Evolutionary conservation across 352 stramenopile genomes (phyloP).

Genomic region (Globisporangium acanthophoron): DNA sequence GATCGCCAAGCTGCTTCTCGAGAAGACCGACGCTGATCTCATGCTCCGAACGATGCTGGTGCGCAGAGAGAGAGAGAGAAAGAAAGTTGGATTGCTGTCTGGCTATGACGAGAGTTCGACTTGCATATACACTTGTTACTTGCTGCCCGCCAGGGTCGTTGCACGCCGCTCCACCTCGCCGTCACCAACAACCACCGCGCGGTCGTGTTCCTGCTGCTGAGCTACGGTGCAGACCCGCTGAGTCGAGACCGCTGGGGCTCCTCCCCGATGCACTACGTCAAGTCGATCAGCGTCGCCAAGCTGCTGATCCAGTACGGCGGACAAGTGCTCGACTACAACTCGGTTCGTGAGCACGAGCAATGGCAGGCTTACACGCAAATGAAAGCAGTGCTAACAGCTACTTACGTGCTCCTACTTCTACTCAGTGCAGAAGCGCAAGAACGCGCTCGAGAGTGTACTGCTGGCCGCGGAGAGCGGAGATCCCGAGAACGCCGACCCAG

Average conservation of each 20-base stretch:
- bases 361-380: no score
- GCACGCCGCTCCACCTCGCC: constrained; percentile 53
- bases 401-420: background rate
- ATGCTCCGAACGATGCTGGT: constrained; percentile 65
- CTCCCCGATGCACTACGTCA: constrained; percentile 66
- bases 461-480: constrained; percentile 13
- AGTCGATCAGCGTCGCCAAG: constrained; percentile 56
- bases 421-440: constrained; percentile 46
- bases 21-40: constrained; percentile 40
- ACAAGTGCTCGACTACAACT: constrained; percentile 54
- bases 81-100: background rate
- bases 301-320: constrained; percentile 56
- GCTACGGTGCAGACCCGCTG: constrained; percentile 48
- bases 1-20: constrained; percentile 46
- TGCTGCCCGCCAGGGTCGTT: constrained; percentile 35
- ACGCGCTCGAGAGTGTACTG: constrained; percentile 37
- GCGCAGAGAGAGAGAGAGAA: background rate
- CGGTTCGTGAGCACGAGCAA: constrained; percentile 15
- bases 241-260: constrained; percentile 56
- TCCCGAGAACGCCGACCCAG: constrained; percentile 3
- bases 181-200: constrained; percentile 50
- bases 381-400: background rate
- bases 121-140: background rate
- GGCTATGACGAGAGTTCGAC: background rate
- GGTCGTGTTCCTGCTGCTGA: constrained; percentile 65